phyloP scores from a whole-genome alignment of 345 rosid genomes.

The Brassica napus region Da-Ae NC_063446.1:28927501-28928000 shows the following conservation, averaged over 20 bases:
- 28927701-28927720: background rate
- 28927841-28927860: background rate
- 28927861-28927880: background rate
- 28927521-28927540: background rate
- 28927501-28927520: background rate
- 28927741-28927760: background rate
- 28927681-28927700: background rate
- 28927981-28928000: background rate
- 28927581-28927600: background rate
- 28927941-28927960: background rate
- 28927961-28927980: background rate
- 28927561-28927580: background rate
- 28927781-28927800: background rate
- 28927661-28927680: background rate
- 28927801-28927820: background rate
- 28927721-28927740: background rate
- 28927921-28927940: background rate
- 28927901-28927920: background rate
- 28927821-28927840: background rate
- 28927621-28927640: background rate
- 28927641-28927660: background rate
- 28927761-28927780: background rate
- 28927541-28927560: background rate
- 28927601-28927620: background rate
- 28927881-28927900: background rate